Percentiles rank a stretch among this genome's conserved stretches.
Evolutionary conservation across 495 filamentous ascomycete genomes (phyloP).

Genomic region (Cercophora scortea): DNA sequence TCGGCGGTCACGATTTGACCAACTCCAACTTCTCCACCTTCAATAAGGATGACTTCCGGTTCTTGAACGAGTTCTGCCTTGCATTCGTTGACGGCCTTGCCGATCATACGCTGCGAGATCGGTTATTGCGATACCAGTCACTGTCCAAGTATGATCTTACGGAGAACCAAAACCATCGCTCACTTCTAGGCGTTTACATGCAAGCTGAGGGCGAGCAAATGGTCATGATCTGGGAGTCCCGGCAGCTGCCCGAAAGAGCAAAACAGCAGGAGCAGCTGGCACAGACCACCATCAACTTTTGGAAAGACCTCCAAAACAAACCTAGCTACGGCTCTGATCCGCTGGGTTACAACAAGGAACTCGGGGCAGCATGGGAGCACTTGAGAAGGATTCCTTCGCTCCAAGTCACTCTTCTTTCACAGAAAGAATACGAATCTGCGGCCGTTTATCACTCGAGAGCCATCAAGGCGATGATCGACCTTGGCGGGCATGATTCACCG

Average conservation of each 20-base stretch:
- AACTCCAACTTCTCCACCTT: conserved; percentile 28
- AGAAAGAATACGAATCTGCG: conserved; percentile 38
- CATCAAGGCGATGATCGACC: conserved; percentile 23
- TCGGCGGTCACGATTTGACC: conserved; percentile 40
- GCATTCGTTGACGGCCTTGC: conserved; percentile 43
- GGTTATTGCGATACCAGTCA: conserved; percentile 32
- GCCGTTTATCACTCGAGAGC: conserved; percentile 34
- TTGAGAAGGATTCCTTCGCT: conserved; percentile 39
- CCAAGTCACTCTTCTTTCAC: conserved; percentile 37
- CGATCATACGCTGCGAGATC: conserved; percentile 27
- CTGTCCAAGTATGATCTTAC: conserved; percentile 20
- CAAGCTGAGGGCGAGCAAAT: conserved; percentile 45
- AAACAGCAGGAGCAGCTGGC: conserved; percentile 26
- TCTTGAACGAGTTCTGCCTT: conserved; percentile 38
- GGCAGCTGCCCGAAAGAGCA: conserved; percentile 24
- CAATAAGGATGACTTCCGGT: conserved; percentile 24
- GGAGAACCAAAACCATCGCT: conserved; percentile 21
- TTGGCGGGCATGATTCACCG: conserved; percentile 17
- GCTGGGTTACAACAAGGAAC: conserved; percentile 36
- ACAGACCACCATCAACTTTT: conserved; percentile 23
- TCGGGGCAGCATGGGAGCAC: conserved; percentile 31
- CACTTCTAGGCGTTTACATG: conserved; percentile 37
- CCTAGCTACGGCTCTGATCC: conserved; percentile 28
- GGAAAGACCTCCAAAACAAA: conserved; percentile 31
- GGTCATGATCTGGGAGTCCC: conserved; percentile 35